phyloP scores from a whole-genome alignment of 768 basidiomycete species.

The Trametopsis cervina region DNA sequence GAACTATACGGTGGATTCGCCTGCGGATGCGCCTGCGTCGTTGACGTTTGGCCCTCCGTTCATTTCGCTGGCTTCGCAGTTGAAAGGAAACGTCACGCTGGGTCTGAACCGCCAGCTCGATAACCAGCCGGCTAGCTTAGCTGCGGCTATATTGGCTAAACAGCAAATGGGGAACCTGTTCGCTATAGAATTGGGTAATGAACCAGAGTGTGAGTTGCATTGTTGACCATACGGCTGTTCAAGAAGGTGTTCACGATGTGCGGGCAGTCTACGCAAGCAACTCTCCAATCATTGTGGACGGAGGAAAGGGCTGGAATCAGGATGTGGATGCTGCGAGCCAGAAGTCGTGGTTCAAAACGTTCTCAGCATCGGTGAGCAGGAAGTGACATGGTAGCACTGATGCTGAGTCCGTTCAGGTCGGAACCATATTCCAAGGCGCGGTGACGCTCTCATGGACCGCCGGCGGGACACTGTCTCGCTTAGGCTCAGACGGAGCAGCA shows the following conservation, averaged over 20 bases:
- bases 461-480: constrained; percentile 23
- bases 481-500: constrained; percentile 21
- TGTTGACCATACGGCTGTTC: too few species aligned
- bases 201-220: constrained; percentile 28
- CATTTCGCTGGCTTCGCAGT: constrained; percentile 25
- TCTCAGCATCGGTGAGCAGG: constrained; percentile 22
- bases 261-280: constrained; percentile 24
- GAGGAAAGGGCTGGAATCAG: constrained; percentile 27
- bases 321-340: constrained; percentile 27
- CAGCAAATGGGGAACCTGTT: constrained; percentile 27
- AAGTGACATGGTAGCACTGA: background rate
- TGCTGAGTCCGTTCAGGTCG: constrained; percentile 20
- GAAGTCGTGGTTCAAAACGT: constrained; percentile 26
- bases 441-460: constrained; percentile 31
- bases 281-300: constrained; percentile 26
- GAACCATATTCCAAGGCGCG: constrained; percentile 31
- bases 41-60: constrained; percentile 26
- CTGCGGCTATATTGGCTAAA: constrained; percentile 27
- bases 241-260: background rate
- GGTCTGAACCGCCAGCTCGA: constrained; percentile 33
- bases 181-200: constrained; percentile 33
- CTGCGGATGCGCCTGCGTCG: constrained; percentile 27
- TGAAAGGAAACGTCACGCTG: constrained; percentile 28
- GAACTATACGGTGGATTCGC: constrained; percentile 29
- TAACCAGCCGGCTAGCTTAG: constrained; percentile 28